phyloP scores from a whole-genome alignment of 495 filamentous ascomycete species.

The Opeltia flavorubescens region DNA sequence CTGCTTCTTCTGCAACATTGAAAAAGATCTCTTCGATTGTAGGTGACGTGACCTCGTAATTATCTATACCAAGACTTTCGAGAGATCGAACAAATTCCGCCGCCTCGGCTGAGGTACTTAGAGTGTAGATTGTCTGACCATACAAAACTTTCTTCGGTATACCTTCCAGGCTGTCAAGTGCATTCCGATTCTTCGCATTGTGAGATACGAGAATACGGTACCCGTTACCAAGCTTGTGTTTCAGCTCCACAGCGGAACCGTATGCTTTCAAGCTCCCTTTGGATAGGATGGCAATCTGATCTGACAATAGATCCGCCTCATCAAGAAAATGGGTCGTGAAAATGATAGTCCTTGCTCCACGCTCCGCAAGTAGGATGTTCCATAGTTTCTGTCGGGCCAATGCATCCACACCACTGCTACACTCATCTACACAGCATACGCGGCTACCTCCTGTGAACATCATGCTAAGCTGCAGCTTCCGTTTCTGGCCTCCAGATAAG shows the following conservation, averaged over 20 bases:
- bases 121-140: constrained; percentile 57
- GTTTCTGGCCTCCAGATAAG: constrained; percentile 76
- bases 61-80: constrained; percentile 44
- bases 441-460: constrained; percentile 78
- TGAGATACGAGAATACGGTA: constrained; percentile 61
- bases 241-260: constrained; percentile 66
- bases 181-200: constrained; percentile 22
- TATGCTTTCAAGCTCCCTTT: constrained; percentile 56
- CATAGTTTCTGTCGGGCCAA: constrained; percentile 72
- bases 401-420: constrained; percentile 70
- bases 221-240: constrained; percentile 53
- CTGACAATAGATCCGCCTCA: constrained; percentile 62
- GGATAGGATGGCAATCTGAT: constrained; percentile 64
- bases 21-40: constrained; percentile 84
- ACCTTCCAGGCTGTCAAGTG: constrained; percentile 36
- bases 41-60: constrained; percentile 68
- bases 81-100: constrained; percentile 51
- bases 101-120: constrained; percentile 45
- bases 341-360: constrained; percentile 64
- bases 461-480: constrained; percentile 84
- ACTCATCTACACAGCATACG: constrained; percentile 82
- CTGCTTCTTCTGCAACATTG: constrained; percentile 50
- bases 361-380: constrained; percentile 73
- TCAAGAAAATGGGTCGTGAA: constrained; percentile 78
- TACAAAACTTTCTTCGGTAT: constrained; percentile 42